A percentile compares a stretch with the other conserved stretches of the same genome.
Evolutionary conservation across 1,139 yeast genomes (phyloP).

Genomic region (Geotrichum siamense): DNA sequence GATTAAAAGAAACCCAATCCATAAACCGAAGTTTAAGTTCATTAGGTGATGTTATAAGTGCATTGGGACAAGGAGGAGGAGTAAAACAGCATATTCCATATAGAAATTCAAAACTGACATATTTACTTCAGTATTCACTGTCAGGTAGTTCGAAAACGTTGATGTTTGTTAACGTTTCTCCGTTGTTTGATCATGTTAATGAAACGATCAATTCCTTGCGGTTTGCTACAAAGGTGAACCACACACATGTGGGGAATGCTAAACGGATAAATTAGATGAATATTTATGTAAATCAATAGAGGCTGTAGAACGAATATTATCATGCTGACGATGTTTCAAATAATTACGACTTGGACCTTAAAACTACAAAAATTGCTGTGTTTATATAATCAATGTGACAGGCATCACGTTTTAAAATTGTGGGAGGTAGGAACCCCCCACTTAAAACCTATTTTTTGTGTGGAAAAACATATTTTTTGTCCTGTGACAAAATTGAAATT

Average conservation of each 20-base stretch:
- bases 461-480: too few relatives aligned
- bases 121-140: constrained; percentile 72
- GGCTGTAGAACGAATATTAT: too few relatives aligned
- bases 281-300: not conserved
- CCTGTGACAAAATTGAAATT: too few relatives aligned
- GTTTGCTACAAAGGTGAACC: constrained; percentile 66
- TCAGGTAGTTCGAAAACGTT: constrained; percentile 83
- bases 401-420: too few relatives aligned
- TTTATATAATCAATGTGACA: too few relatives aligned
- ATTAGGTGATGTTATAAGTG: constrained; percentile 82
- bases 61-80: constrained; percentile 40
- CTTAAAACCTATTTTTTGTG: too few relatives aligned
- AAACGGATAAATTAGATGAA: constrained; percentile 7
- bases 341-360: too few relatives aligned
- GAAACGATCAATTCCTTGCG: constrained; percentile 82
- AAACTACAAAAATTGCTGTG: too few relatives aligned
- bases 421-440: too few relatives aligned
- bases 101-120: constrained; percentile 61
- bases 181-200: constrained; percentile 51
- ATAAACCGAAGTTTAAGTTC: constrained; percentile 85
- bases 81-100: constrained; percentile 44
- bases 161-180: constrained; percentile 89
- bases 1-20: constrained; percentile 81
- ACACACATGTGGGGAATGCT: constrained; percentile 30
- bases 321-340: too few relatives aligned